These are phyloP conservation scores for Trichoderma sp. DNA, from an alignment of 2,329 filamentous ascomycete species.

Conservation along the genomic window DNA sequence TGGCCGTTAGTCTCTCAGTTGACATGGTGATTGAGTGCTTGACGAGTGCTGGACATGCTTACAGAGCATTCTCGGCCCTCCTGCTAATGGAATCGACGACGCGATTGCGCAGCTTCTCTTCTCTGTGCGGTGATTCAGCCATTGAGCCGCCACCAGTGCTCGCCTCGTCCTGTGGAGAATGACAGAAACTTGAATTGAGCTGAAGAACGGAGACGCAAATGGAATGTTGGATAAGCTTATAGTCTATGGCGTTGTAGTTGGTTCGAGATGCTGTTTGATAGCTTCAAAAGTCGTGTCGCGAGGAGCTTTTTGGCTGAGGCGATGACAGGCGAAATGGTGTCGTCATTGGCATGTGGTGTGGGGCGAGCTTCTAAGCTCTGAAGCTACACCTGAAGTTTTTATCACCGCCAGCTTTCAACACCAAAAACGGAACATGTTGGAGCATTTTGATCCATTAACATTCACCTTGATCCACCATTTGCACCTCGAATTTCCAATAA, in stretches of 20 bases:
- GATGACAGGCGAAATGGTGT: neutral
- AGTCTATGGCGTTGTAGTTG: neutral
- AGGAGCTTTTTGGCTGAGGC: neutral
- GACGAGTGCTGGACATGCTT: conserved; percentile 17
- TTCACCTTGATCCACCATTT: neutral
- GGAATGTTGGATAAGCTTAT: neutral
- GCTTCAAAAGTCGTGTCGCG: neutral
- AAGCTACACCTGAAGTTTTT: neutral
- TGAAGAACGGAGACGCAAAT: neutral
- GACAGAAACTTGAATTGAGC: neutral
- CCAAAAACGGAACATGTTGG: neutral
- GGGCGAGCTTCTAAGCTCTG: neutral
- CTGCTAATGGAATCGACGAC: conserved; percentile 41
- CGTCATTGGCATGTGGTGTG: conserved; percentile 18
- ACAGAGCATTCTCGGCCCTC: conserved; percentile 53
- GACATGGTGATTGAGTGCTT: neutral
- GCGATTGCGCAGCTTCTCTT: conserved; percentile 29
- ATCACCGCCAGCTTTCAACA: neutral
- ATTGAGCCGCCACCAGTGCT: conserved; percentile 12
- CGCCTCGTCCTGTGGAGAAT: neutral
- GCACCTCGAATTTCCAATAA: neutral
- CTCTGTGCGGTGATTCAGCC: conserved; percentile 20
- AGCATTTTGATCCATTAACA: neutral
- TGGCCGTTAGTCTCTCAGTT: neutral
- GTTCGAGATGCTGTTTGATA: neutral